Evolutionary conservation across 2,329 filamentous ascomycete species (phyloP).

Genomic region (Aspergillus proliferans): DNA sequence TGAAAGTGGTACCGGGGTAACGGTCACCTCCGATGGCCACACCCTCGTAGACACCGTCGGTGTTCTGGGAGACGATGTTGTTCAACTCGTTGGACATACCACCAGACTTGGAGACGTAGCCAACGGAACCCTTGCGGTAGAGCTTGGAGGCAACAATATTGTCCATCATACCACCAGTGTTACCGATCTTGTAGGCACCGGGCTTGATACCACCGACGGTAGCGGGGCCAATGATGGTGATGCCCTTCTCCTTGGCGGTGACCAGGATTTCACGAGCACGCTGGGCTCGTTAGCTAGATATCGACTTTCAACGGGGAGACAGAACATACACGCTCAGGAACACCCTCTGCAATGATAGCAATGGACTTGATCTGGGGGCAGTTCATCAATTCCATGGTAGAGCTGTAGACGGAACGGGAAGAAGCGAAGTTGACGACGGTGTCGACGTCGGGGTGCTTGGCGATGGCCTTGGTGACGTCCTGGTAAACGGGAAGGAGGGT

Average conservation of each 20-base stretch:
- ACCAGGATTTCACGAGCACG: slow-evolving; percentile 97
- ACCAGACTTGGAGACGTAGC: slow-evolving; percentile 99
- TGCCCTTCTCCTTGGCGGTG: slow-evolving; percentile 94
- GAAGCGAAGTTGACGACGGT: slow-evolving; percentile 99
- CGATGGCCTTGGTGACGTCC: slow-evolving; percentile 81
- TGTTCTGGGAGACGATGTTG: slow-evolving; percentile 96
- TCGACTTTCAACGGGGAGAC: background rate
- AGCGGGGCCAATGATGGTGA: slow-evolving; percentile 97
- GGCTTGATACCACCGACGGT: slow-evolving; percentile 99
- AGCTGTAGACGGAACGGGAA: slow-evolving; percentile 96
- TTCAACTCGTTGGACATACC: slow-evolving; percentile 99
- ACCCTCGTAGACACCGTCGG: slow-evolving; percentile 98
- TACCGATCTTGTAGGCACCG: slow-evolving; percentile 98
- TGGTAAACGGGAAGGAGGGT: slow-evolving; percentile 98
- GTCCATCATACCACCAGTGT: slow-evolving; percentile 99
- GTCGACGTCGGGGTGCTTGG: slow-evolving; percentile 95
- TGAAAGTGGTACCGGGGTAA: slow-evolving; percentile 98
- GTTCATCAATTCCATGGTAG: slow-evolving; percentile 98
- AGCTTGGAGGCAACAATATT: slow-evolving; percentile 99
- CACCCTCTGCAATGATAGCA: slow-evolving; percentile 98
- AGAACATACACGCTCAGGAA: slow-evolving; percentile 76
- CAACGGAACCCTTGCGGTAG: slow-evolving; percentile 97
- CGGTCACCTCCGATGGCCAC: slow-evolving; percentile 98
- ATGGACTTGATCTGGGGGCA: slow-evolving; percentile 96
- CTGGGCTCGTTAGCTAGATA: slow-evolving; percentile 38